Base-by-base conservation (phyloP, 805 yeast genomes). In the Nakazawaea sp. region DNA sequence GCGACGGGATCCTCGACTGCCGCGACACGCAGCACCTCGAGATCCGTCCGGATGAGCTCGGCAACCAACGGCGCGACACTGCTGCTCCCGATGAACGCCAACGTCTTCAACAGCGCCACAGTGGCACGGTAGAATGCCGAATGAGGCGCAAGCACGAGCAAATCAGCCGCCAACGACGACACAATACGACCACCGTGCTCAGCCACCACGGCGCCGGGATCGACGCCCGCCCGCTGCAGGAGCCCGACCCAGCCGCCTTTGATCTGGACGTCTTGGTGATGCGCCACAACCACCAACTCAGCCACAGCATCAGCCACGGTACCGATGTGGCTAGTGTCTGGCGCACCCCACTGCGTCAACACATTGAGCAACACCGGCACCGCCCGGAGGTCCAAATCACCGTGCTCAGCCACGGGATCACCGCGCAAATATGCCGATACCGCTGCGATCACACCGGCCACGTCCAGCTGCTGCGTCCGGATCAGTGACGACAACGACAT, bases 201-300 rank as follows among this genome's bases (percentile, higher is more conserved):
- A 0, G 45, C 24, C 2, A 81, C 72, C 23, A 86, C 53, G 1
- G 48, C 45, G 12, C 82, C 82, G 2, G 96, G 85, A 52, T 89
- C 94, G 21, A 70, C 48, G 2, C 58, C 51, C 6, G 82, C 70
- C 32, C 72, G 62, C 48, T 80, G 72, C 26, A 78, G 78, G 29
- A 87, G 57, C 0, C 83, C 83, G 24, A 87, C 81, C 97, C 97
- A 90, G 2, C 81, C 79, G 42, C 71, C 59, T 52, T 64, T 59
- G 44, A 55, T 40, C 31, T 56, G 45, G n/a, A 73, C 52, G 2
- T 46, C 36, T 47, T 79, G 82, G 13, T 70, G 7, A 16, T 28
- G 30, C 9, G n/a, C 5, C 9, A 28, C 16, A n/a, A 6, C 18
- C 19, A 28, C 12, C 30, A 28, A 16, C 16, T 16, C n/a, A 12